Conservation (phyloP, 805 yeast species). For the Komagataella kurtzmanii region DNA sequence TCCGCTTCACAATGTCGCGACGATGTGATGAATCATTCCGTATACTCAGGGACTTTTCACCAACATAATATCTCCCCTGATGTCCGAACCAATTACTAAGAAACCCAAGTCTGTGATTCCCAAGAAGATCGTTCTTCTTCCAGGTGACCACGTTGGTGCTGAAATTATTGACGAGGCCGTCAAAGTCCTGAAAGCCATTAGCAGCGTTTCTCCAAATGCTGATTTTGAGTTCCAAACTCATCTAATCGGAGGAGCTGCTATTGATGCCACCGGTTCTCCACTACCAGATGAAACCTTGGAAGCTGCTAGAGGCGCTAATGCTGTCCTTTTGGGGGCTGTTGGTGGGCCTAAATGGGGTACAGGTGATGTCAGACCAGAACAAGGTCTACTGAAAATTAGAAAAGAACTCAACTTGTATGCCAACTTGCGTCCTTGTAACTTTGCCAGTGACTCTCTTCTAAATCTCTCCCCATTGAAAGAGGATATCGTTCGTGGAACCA, state of each 20-base stretch:
- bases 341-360: slow-evolving; percentile 99
- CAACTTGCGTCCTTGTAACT: slow-evolving; percentile 92
- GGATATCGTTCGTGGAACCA: slow-evolving; percentile 79
- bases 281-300: slow-evolving; percentile 73
- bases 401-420: slow-evolving; percentile 92
- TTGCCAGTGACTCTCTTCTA: slow-evolving; percentile 72
- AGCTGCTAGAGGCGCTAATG: slow-evolving; percentile 80
- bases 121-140: slow-evolving; percentile 75
- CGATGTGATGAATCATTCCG: background rate
- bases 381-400: slow-evolving; percentile 86
- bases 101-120: slow-evolving; percentile 3
- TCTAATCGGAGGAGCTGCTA: slow-evolving; percentile 96
- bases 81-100: background rate
- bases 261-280: slow-evolving; percentile 92
- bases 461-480: slow-evolving; percentile 81
- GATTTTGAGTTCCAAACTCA: slow-evolving; percentile 71
- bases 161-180: slow-evolving; percentile 86
- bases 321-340: slow-evolving; percentile 94
- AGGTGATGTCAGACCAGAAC: slow-evolving; percentile 93
- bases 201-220: slow-evolving; percentile 37
- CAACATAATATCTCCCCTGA: background rate
- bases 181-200: slow-evolving; percentile 76
- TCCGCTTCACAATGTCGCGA: background rate
- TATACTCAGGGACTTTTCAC: background rate
- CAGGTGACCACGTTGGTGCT: slow-evolving; percentile 96